phyloP scores from a whole-genome alignment of 2,329 filamentous ascomycete genomes.

The Phoma sp. region DNA sequence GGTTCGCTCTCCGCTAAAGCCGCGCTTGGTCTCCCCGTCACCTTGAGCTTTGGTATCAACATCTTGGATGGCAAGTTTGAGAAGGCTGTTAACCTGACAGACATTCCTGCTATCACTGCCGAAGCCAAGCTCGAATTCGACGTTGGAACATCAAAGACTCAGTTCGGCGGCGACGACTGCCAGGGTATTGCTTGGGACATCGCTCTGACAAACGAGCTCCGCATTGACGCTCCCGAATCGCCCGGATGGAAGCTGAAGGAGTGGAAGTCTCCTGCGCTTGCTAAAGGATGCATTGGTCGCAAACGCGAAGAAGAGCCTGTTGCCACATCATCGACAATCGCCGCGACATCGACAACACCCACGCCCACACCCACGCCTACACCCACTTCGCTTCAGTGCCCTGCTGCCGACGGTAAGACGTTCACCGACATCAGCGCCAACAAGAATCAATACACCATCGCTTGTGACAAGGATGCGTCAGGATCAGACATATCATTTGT shows the following conservation, averaged over 20 bases:
- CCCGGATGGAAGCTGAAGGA: slow-evolving; percentile 5
- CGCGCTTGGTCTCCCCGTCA: slow-evolving; percentile 12
- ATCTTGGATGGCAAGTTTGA: slow-evolving; percentile 7
- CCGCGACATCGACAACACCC: not conserved
- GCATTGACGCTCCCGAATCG: slow-evolving; percentile 6
- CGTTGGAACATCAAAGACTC: slow-evolving; percentile 9
- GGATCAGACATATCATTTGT: too few relatives aligned
- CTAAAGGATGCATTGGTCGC: slow-evolving; percentile 13
- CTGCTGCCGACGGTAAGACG: too few relatives aligned
- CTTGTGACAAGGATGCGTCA: too few relatives aligned
- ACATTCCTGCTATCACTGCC: slow-evolving; percentile 12
- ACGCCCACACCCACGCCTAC: not conserved
- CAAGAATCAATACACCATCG: too few relatives aligned
- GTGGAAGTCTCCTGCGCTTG: slow-evolving; percentile 8
- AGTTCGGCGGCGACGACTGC: slow-evolving; percentile 9
- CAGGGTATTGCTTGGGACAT: slow-evolving; percentile 15
- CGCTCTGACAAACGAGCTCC: slow-evolving; percentile 12
- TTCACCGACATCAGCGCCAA: too few relatives aligned
- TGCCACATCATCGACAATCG: not conserved
- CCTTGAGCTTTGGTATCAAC: slow-evolving; percentile 11
- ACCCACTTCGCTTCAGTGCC: not conserved
- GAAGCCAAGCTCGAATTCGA: slow-evolving; percentile 14
- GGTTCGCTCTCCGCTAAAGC: slow-evolving; percentile 11
- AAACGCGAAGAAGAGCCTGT: slow-evolving; percentile 1
- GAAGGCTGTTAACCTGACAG: slow-evolving; percentile 11